Percentiles rank a stretch among this genome's conserved stretches.
These are phyloP conservation scores for Pascua sp. DNA, from an alignment of 1,284 basidiomycete species.

Conservation along the genomic window DNA sequence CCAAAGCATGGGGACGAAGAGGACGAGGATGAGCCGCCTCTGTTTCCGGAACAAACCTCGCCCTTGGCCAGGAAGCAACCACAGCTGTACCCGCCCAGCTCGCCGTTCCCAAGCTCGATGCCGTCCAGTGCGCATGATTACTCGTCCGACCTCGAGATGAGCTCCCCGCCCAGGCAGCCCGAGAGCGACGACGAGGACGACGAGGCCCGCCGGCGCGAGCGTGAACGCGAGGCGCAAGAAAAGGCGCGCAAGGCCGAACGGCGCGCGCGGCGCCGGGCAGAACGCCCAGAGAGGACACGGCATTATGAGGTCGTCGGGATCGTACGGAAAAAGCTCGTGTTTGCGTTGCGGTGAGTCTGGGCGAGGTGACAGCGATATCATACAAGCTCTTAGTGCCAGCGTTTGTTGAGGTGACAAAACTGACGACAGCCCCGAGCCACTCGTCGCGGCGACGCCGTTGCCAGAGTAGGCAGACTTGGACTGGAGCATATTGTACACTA, in stretches of 20 bases:
- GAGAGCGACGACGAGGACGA: conserved; percentile 21
- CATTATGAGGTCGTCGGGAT: conserved; percentile 47
- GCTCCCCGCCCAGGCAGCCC: conserved; percentile 21
- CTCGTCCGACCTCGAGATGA: conserved; percentile 44
- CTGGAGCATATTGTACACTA: background rate
- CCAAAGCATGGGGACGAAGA: conserved; percentile 14
- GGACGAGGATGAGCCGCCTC: conserved; percentile 30
- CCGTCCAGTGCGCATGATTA: conserved; percentile 29
- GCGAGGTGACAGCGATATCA: background rate
- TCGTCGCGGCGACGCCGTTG: conserved; percentile 44
- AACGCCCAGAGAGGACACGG: conserved; percentile 31
- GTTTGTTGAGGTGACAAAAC: background rate
- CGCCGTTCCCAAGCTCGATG: conserved; percentile 10
- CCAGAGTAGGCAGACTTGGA: conserved; percentile 24
- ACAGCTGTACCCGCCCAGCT: background rate
- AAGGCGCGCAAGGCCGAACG: background rate
- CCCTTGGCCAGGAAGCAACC: conserved; percentile 1
- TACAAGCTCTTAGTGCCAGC: background rate
- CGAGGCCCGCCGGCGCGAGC: conserved; percentile 10
- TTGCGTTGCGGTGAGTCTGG: conserved; percentile 37
- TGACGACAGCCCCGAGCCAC: conserved; percentile 42
- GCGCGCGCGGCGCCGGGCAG: conserved; percentile 9
- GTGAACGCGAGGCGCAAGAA: background rate
- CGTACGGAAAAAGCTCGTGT: conserved; percentile 48
- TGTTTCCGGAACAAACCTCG: conserved; percentile 22